A percentile compares a stretch with the other conserved stretches of the same genome.
Evolutionary conservation across 345 rosid species (phyloP).

Genomic region (Psidium friedrichsthalianum): DNA sequence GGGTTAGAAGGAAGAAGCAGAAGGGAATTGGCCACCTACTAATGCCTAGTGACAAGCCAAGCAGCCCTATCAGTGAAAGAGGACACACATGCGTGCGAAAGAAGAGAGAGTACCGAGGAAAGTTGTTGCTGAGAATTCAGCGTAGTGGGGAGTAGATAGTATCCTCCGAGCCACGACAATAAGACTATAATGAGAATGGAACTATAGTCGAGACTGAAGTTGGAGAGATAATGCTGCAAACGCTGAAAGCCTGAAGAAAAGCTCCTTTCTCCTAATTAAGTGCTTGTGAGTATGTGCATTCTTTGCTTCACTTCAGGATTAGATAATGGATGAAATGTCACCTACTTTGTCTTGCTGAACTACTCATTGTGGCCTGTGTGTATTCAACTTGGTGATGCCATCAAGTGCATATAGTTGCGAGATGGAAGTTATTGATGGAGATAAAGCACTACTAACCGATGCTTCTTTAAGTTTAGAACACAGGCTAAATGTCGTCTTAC

Average conservation of each 20-base stretch:
- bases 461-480: neutral
- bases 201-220: neutral
- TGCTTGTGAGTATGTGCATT: neutral
- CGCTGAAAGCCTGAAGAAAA: neutral
- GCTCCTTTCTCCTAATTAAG: neutral
- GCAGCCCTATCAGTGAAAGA: neutral
- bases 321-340: neutral
- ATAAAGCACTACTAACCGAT: neutral
- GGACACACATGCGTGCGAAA: neutral
- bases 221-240: neutral
- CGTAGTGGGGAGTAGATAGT: neutral
- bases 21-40: conserved; percentile 9
- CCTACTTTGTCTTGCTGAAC: neutral
- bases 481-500: neutral
- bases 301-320: neutral
- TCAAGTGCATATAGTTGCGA: neutral
- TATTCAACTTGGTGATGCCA: neutral
- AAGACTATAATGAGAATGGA: neutral
- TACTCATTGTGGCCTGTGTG: neutral
- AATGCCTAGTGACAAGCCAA: neutral
- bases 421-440: neutral
- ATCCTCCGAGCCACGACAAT: neutral
- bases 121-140: conserved; percentile 16
- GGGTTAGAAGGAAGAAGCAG: conserved; percentile 38
- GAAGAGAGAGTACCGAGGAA: conserved; percentile 3